Conservation (phyloP, 164 flowering plant genomes). For the Macadamia integrifolia region DNA sequence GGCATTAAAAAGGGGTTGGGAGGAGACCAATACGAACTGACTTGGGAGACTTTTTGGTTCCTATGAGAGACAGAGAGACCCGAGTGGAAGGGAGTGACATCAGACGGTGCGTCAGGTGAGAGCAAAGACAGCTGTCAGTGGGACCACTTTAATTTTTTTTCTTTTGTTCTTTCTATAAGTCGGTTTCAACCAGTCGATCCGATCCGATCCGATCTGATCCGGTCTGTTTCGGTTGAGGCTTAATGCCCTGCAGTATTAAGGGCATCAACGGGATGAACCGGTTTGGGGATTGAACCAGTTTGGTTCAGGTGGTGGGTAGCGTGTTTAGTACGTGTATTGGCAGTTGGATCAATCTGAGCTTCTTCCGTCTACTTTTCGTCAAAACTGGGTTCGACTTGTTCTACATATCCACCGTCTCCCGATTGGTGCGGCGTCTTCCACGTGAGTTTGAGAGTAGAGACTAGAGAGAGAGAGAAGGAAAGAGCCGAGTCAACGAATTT, state of each 20-base stretch:
- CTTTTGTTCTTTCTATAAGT: too few relatives aligned
- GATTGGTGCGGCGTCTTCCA: conserved; percentile 38
- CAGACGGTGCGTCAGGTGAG: conserved; percentile 22
- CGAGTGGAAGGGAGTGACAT: conserved; percentile 7
- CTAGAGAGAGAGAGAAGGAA: conserved; percentile 8
- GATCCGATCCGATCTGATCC: too few relatives aligned
- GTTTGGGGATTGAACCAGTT: too few relatives aligned
- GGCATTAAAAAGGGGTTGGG: conserved; percentile 41
- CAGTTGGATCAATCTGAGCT: too few relatives aligned
- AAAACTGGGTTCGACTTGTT: conserved; percentile 37
- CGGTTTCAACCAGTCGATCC: too few relatives aligned
- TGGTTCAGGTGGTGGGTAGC: too few relatives aligned
- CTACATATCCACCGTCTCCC: conserved; percentile 24
- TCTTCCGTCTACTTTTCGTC: conserved; percentile 20
- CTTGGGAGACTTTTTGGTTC: not conserved
- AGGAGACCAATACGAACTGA: conserved; percentile 20
- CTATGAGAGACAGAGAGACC: not conserved
- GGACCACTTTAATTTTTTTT: not conserved
- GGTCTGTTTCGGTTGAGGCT: too few relatives aligned
- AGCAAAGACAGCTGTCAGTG: conserved; percentile 15
- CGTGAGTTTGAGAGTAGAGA: conserved; percentile 12
- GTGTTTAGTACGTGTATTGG: too few relatives aligned
- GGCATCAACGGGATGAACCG: too few relatives aligned
- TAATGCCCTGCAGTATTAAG: too few relatives aligned
- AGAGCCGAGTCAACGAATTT: conserved; percentile 31